Percentiles rank a stretch among this genome's conserved stretches.
Conservation (phyloP, 2,329 filamentous ascomycete genomes). For the Penicillium sp. region DNA sequence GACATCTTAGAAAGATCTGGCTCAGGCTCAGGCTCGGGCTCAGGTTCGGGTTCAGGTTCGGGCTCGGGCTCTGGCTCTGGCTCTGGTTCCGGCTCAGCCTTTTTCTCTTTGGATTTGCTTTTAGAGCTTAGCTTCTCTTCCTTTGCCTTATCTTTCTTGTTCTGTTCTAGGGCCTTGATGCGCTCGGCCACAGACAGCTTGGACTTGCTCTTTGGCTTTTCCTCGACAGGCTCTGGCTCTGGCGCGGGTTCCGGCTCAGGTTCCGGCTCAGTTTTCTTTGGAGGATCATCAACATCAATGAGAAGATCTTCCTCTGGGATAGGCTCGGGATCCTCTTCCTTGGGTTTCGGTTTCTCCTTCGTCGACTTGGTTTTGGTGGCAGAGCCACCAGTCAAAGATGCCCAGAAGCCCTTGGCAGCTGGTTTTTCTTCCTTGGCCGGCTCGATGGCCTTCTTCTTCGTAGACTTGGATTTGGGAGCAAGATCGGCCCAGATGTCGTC, state of each 20-base stretch:
- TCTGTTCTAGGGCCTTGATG: constrained; percentile 49
- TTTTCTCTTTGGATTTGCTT: constrained; percentile 30
- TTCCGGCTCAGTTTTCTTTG: constrained; percentile 32
- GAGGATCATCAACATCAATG: constrained; percentile 39
- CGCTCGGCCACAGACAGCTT: constrained; percentile 54
- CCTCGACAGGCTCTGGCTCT: constrained; percentile 37
- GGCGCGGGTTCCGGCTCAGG: constrained; percentile 34
- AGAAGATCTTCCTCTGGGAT: constrained; percentile 30
- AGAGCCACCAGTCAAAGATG: constrained; percentile 39
- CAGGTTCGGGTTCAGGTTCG: constrained; percentile 21
- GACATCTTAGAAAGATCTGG: constrained; percentile 24
- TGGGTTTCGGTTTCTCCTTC: constrained; percentile 31
- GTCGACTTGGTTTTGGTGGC: constrained; percentile 45
- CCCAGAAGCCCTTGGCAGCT: constrained; percentile 46
- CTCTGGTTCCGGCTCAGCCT: constrained; percentile 26
- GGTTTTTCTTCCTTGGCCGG: constrained; percentile 37
- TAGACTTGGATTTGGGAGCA: constrained; percentile 37
- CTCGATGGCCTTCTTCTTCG: constrained; percentile 31
- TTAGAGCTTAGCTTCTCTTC: constrained; percentile 38
- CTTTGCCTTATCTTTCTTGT: constrained; percentile 41
- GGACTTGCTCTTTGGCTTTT: constrained; percentile 43
- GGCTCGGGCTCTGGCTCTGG: constrained; percentile 25
- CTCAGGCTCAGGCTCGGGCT: constrained; percentile 27
- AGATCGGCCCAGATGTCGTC: constrained; percentile 42
- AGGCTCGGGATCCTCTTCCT: constrained; percentile 17